Conservation (phyloP, 2,329 filamentous ascomycete genomes). For the Colletotrichum sidae region DNA sequence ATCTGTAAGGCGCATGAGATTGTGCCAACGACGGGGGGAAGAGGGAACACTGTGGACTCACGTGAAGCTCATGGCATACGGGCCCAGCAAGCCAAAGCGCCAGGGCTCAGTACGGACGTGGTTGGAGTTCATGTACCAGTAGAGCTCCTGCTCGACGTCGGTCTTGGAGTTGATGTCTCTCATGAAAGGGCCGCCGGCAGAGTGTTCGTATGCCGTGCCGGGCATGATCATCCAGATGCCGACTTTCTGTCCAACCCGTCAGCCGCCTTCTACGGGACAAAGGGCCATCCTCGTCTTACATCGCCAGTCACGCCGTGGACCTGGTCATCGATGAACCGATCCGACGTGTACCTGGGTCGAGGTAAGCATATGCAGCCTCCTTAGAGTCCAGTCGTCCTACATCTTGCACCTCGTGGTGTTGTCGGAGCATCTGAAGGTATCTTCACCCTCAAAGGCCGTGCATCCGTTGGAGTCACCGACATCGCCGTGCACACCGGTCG, state of each 20-base stretch:
- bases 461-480: constrained; percentile 40
- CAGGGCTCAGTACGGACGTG: constrained; percentile 66
- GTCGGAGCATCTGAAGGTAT: constrained; percentile 40
- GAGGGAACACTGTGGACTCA: constrained; percentile 31
- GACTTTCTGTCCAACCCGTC: constrained; percentile 42
- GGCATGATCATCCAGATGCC: constrained; percentile 63
- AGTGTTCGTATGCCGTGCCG: constrained; percentile 62
- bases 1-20: constrained; percentile 44
- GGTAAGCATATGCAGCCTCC: background rate
- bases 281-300: constrained; percentile 40
- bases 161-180: constrained; percentile 68
- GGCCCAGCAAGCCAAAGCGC: constrained; percentile 69
- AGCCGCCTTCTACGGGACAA: constrained; percentile 29
- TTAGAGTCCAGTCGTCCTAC: background rate
- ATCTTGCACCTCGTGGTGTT: constrained; percentile 31
- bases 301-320: constrained; percentile 57
- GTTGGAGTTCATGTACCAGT: constrained; percentile 71
- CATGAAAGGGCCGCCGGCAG: constrained; percentile 69
- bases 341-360: constrained; percentile 58
- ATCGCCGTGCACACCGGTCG: constrained; percentile 41
- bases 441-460: constrained; percentile 36
- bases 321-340: constrained; percentile 70
- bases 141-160: constrained; percentile 62
- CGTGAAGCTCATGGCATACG: constrained; percentile 68
- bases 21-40: background rate